Percentiles rank a stretch among this genome's conserved stretches.
These are phyloP conservation scores for Dipsacomyces acuminosporus DNA, from an alignment of 371 early-diverging fungal species.

Conservation along the genomic window DNA sequence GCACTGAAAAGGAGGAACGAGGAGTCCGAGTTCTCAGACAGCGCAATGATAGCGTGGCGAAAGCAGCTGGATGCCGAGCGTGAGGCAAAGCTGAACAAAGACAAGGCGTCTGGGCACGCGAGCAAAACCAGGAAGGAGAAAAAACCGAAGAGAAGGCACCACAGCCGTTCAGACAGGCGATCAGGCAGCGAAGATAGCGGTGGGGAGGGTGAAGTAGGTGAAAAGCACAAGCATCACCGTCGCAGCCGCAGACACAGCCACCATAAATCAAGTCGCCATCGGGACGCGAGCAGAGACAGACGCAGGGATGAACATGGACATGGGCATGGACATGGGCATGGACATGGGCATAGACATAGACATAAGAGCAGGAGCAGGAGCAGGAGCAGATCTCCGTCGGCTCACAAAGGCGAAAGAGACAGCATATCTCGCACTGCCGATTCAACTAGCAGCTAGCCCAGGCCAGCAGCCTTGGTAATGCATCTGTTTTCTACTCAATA, in stretches of 20 bases:
- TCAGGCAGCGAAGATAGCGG: no score
- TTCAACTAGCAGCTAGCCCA: no score
- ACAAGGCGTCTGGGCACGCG: background rate
- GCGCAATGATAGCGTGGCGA: constrained; percentile 35
- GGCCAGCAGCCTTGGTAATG: no score
- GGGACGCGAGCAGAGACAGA: background rate
- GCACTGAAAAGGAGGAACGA: constrained; percentile 30
- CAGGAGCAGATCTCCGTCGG: background rate
- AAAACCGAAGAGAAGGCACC: background rate
- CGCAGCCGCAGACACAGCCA: constrained; percentile 1
- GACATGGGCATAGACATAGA: background rate
- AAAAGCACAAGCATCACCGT: constrained; percentile 5
- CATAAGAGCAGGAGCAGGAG: constrained; percentile 7
- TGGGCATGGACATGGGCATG: constrained; percentile 1
- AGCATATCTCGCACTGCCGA: background rate
- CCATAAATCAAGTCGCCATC: no score
- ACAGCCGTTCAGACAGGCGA: no score
- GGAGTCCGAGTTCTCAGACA: constrained; percentile 25
- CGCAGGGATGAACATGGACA: background rate
- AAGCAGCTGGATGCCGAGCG: constrained; percentile 41
- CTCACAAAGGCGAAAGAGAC: background rate
- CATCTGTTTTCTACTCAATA: no score
- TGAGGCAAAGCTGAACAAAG: constrained; percentile 21
- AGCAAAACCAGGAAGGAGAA: background rate
- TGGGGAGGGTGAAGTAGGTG: background rate